Percentiles rank a stretch among this genome's conserved stretches.
These are phyloP conservation scores for Tylopilus sp. DNA, from an alignment of 768 basidiomycete species.

Conservation along the genomic window DNA sequence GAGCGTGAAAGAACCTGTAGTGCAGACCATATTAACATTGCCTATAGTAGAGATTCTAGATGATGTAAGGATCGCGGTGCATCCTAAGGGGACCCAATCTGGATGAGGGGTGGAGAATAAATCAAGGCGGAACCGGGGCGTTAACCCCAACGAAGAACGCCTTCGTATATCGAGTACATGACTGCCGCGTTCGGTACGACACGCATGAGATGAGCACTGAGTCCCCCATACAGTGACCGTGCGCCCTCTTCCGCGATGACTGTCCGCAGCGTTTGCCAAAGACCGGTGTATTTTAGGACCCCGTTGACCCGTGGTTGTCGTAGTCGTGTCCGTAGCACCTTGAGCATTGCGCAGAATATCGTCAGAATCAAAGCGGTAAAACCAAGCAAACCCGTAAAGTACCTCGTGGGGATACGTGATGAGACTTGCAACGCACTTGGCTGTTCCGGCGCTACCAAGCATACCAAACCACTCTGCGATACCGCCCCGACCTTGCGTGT, in stretches of 20 bases:
- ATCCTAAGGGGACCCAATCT: too few relatives aligned
- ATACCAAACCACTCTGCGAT: conserved; percentile 71
- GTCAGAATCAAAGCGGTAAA: background rate
- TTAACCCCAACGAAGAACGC: conserved; percentile 59
- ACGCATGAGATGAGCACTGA: conserved; percentile 93
- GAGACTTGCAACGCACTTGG: conserved; percentile 90
- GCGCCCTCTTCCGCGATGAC: conserved; percentile 90
- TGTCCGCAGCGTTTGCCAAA: conserved; percentile 78
- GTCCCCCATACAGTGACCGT: conserved; percentile 82
- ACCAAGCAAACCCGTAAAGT: conserved; percentile 18
- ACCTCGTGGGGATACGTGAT: conserved; percentile 99
- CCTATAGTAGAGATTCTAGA: conserved; percentile 16
- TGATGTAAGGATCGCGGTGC: background rate
- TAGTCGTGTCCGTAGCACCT: conserved; percentile 91
- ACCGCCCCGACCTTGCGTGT: conserved; percentile 53
- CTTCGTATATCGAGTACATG: conserved; percentile 96
- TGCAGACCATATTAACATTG: conserved; percentile 10
- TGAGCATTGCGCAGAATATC: background rate
- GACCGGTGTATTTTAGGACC: conserved; percentile 78
- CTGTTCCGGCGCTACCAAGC: conserved; percentile 86
- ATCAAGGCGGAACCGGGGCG: background rate
- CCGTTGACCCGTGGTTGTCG: conserved; percentile 84
- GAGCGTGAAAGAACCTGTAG: background rate
- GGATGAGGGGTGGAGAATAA: too few relatives aligned
- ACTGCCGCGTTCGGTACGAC: conserved; percentile 96